phyloP scores from a whole-genome alignment of 768 basidiomycete species.

The Lentinula sp. region DNA sequence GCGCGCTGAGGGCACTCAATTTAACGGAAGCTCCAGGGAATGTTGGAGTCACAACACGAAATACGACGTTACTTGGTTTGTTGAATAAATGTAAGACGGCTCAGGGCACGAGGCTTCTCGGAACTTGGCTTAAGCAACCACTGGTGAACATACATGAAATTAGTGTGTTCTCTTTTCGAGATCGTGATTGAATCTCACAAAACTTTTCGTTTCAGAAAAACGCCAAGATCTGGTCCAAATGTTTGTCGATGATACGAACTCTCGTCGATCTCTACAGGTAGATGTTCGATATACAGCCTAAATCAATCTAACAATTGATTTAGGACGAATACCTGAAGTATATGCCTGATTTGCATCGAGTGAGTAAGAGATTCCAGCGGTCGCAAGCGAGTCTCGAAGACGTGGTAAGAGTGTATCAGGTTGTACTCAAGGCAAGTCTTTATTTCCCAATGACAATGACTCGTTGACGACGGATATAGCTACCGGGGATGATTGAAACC shows the following conservation, averaged over 20 bases:
- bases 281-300: conserved; percentile 6
- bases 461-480: conserved; percentile 27
- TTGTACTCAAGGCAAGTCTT: conserved; percentile 52
- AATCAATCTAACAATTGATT: not conserved
- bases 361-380: conserved; percentile 89
- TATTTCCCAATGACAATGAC: not conserved
- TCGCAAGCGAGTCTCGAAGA: conserved; percentile 84
- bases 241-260: conserved; percentile 73
- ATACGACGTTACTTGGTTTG: conserved; percentile 82
- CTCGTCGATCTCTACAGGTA: conserved; percentile 71
- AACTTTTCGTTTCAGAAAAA: conserved; percentile 44
- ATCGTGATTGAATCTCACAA: not conserved
- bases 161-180: conserved; percentile 36
- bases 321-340: conserved; percentile 84
- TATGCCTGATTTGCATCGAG: conserved; percentile 91
- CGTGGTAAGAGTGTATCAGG: conserved; percentile 94
- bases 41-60: conserved; percentile 58
- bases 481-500: conserved; percentile 67
- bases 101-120: conserved; percentile 84
- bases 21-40: conserved; percentile 70
- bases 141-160: conserved; percentile 93
- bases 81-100: conserved; percentile 96
- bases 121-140: conserved; percentile 94
- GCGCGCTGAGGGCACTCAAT: conserved; percentile 85
- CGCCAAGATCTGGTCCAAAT: conserved; percentile 84